Evolutionary conservation across 129 eudicot genomes (phyloP), one percentile per base, ranked within the genome.

Genomic region (Arctium minus): DNA sequence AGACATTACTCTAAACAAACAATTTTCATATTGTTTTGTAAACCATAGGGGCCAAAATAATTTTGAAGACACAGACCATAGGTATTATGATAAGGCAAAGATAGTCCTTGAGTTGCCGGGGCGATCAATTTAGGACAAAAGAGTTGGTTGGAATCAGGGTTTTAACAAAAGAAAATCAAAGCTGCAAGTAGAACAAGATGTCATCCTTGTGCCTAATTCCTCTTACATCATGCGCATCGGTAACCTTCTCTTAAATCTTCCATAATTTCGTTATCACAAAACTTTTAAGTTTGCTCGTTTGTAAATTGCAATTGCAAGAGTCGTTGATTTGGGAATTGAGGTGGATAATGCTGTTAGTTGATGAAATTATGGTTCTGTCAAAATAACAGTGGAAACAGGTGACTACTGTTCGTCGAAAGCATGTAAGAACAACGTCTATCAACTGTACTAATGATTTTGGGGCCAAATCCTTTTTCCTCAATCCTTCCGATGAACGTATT

Each of bases 401-500:
- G 73, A 78, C n/a, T 65, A 30, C 17, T 29, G 82, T 53, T 60
- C 75, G 39, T 72, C 74, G 83, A 72, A 84, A 78, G 75, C 79
- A 78, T 40, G 71, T 76, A 27, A 73, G 73, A 73, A 76, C 0
- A 68, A 18, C 70, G 32, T 18, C 35, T 8, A 60, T 72, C 68
- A 50, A 71, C 30, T 83, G 86, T 73, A 42, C 73, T 56, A 80
- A 36, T 80, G 74, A 71, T 15, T 83, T 72, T 79, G 22, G 75
- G 62, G 64, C 84, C 35, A 83, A 80, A 72, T 83, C 89, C 5
- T 89, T 68, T 82, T 73, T 80, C 79, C 81, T 80, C 76, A 85
- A 77, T 64, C 83, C 88, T 13, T 74, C 83, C 3, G 87, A 87
- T 79, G 90, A 89, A 56, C 90, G 87, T 64, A 87, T 89, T 76